Evolutionary conservation across 1,284 basidiomycete species (phyloP).

Genomic region (Marasmius sp.): DNA sequence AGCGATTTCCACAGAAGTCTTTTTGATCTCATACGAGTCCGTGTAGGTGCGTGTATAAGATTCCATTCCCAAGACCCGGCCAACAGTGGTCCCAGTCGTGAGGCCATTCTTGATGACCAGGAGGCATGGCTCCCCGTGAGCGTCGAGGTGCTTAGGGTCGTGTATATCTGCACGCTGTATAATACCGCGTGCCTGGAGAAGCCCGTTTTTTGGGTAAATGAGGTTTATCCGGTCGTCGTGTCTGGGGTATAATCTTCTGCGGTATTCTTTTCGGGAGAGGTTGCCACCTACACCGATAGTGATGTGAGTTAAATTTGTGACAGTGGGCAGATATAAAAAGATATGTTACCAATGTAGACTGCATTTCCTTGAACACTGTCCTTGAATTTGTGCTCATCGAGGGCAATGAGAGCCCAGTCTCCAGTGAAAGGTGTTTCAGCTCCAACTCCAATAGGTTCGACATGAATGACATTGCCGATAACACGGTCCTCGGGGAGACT

Average conservation of each 20-base stretch:
- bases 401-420: conserved; percentile 33
- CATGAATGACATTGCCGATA: conserved; percentile 30
- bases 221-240: conserved; percentile 16
- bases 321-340: too few relatives aligned
- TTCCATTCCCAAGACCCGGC: conserved; percentile 24
- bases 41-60: conserved; percentile 26
- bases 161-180: conserved; percentile 27
- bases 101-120: conserved; percentile 34
- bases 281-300: too few relatives aligned
- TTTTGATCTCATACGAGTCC: background rate
- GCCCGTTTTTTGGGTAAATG: conserved; percentile 27
- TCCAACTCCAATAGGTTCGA: conserved; percentile 26
- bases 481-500: conserved; percentile 21
- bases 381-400: conserved; percentile 28
- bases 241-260: conserved; percentile 20
- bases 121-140: conserved; percentile 23
- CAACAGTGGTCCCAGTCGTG: conserved; percentile 29
- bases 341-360: conserved; percentile 30
- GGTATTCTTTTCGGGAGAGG: conserved; percentile 22
- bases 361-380: too few relatives aligned
- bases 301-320: too few relatives aligned
- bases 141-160: conserved; percentile 18
- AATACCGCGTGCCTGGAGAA: conserved; percentile 25
- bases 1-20: conserved; percentile 25
- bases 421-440: conserved; percentile 21